Evolutionary conservation across 306 rosid genomes (phyloP).

Genomic region (Oxytropis ochrocephala): DNA sequence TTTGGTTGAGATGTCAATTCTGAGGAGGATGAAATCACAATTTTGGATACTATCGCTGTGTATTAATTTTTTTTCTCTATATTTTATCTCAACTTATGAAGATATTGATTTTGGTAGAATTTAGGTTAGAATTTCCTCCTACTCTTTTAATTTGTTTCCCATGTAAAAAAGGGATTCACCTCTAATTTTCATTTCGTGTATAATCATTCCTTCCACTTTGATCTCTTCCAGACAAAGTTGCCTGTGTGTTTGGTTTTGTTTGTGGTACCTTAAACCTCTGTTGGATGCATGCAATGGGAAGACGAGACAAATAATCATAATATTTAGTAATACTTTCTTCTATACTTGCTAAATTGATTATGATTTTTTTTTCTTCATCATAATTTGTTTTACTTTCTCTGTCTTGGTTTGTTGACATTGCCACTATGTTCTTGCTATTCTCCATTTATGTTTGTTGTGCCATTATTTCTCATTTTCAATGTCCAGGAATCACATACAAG

Average conservation of each 20-base stretch:
- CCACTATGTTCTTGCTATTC: constrained; percentile 8
- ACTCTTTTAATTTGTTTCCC: no score
- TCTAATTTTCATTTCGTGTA: no score
- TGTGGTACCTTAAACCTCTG: no score
- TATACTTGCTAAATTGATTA: neutral
- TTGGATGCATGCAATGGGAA: no score
- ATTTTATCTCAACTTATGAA: no score
- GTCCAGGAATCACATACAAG: constrained; percentile 93
- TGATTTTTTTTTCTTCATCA: constrained; percentile 12
- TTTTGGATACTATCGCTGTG: neutral
- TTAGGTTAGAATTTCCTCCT: no score
- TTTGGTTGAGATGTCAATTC: neutral
- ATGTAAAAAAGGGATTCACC: no score
- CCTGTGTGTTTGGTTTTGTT: no score
- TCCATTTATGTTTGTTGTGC: neutral
- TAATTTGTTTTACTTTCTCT: constrained; percentile 1
- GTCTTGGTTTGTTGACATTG: constrained; percentile 11
- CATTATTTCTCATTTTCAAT: constrained; percentile 22
- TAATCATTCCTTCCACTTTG: no score
- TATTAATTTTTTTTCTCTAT: neutral
- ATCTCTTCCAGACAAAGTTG: no score
- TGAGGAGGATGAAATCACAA: neutral
- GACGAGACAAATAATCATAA: no score
- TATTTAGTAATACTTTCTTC: neutral
- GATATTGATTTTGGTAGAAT: no score